These are phyloP conservation scores for Cystobasidium pallidum DNA, from an alignment of 1,284 basidiomycete genomes.

Conservation along the genomic window DNA sequence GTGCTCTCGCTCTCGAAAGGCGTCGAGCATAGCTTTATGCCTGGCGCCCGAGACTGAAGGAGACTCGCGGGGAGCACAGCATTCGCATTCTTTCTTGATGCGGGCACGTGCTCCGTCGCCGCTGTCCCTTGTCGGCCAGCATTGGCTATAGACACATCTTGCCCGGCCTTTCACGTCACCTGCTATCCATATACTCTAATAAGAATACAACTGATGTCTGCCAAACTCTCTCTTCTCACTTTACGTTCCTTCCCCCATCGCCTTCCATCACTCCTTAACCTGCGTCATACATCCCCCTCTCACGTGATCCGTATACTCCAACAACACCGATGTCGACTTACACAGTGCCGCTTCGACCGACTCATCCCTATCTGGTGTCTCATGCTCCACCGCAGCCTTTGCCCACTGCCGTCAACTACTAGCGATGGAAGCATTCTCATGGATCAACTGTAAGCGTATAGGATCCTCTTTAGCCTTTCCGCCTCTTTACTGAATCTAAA, in stretches of 20 bases:
- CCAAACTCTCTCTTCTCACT: background rate
- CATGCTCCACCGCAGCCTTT: constrained; percentile 19
- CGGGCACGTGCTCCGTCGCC: no score
- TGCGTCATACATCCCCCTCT: no score
- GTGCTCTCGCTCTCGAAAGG: background rate
- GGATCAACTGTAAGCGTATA: constrained; percentile 48
- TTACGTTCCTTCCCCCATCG: background rate
- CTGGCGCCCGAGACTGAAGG: background rate
- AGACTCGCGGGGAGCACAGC: background rate
- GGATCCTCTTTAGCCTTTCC: background rate
- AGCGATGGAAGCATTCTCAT: constrained; percentile 50
- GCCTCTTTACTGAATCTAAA: background rate
- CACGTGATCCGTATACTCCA: background rate
- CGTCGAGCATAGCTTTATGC: no score
- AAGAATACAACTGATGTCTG: background rate
- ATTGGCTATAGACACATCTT: no score
- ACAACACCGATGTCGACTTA: background rate
- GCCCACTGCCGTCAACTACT: constrained; percentile 49
- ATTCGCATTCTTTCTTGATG: no score
- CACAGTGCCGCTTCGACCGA: constrained; percentile 30
- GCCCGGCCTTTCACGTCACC: no score
- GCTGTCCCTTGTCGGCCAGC: no score
- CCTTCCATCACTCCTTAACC: no score
- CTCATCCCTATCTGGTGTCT: constrained; percentile 43
- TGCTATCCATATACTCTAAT: no score